Evolutionary conservation across 768 basidiomycete genomes (phyloP).

Genomic region (Boletus rubropictus): DNA sequence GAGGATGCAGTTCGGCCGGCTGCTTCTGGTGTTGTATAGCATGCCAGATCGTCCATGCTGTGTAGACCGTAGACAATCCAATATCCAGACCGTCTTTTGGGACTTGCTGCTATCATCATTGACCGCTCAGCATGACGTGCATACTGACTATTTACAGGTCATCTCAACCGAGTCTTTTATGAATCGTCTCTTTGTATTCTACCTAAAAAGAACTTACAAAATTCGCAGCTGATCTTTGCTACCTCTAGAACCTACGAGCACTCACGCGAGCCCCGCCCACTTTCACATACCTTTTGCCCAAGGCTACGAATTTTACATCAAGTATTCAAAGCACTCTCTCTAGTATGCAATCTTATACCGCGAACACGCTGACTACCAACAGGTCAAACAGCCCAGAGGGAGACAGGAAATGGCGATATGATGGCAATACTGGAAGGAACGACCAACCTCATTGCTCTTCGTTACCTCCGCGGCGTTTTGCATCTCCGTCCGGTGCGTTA

Average conservation of each 20-base stretch:
- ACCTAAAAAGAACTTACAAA: not conserved
- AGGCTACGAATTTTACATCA: not conserved
- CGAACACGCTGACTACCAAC: not conserved
- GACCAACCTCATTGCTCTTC: no score
- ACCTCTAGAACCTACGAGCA: not conserved
- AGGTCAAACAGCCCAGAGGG: not conserved
- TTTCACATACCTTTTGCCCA: not conserved
- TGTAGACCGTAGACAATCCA: slow-evolving; percentile 3
- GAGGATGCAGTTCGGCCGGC: slow-evolving; percentile 69
- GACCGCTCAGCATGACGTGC: not conserved
- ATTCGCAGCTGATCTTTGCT: not conserved
- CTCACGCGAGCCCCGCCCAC: not conserved
- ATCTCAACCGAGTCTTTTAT: no score
- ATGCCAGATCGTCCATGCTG: not conserved
- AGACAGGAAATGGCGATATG: not conserved
- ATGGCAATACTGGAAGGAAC: not conserved
- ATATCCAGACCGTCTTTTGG: slow-evolving; percentile 1
- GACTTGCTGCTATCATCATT: not conserved
- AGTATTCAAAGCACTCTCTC: not conserved
- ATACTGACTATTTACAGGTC: not conserved
- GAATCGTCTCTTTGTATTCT: no score
- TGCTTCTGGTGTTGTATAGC: slow-evolving; percentile 41
- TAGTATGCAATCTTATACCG: not conserved
- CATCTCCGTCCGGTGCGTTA: not conserved
- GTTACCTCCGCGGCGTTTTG: no score